phyloP scores from a whole-genome alignment of 257 asterid species.

The Solanum clarkiae region DNA sequence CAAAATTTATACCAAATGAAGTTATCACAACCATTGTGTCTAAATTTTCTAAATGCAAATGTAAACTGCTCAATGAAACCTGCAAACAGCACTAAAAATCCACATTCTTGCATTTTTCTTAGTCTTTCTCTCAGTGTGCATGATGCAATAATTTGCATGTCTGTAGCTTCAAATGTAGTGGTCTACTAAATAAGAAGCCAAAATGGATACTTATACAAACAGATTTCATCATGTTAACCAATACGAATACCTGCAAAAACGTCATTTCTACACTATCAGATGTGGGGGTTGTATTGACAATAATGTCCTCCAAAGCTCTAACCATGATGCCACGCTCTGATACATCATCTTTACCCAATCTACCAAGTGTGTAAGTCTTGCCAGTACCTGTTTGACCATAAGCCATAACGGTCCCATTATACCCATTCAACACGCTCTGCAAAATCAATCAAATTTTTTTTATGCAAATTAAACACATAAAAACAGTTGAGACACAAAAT shows the following conservation, averaged over 20 bases:
- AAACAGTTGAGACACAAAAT: not conserved
- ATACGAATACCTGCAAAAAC: slow-evolving; percentile 56
- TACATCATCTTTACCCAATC: slow-evolving; percentile 56
- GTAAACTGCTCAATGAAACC: not conserved
- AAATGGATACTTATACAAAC: not conserved
- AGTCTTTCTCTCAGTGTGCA: not conserved
- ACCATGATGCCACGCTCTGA: slow-evolving; percentile 92
- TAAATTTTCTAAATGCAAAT: not conserved
- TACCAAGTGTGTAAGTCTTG: slow-evolving; percentile 81
- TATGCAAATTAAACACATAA: not conserved
- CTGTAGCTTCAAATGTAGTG: not conserved
- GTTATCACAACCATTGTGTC: not conserved
- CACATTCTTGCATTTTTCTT: not conserved
- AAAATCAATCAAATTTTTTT: slow-evolving; percentile 7
- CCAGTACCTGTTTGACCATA: slow-evolving; percentile 97
- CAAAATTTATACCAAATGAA: not conserved
- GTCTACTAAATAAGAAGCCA: not conserved
- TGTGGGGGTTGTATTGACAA: slow-evolving; percentile 30
- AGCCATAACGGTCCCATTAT: slow-evolving; percentile 87
- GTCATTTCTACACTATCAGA: slow-evolving; percentile 68
- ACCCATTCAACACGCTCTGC: slow-evolving; percentile 90
- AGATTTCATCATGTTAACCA: not conserved
- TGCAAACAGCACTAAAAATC: not conserved
- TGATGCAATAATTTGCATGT: not conserved
- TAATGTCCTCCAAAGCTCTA: slow-evolving; percentile 78